A percentile compares a stretch with the other conserved stretches of the same genome.
Evolutionary conservation across 1,284 basidiomycete species (phyloP).

Genomic region (Athelia sp.): DNA sequence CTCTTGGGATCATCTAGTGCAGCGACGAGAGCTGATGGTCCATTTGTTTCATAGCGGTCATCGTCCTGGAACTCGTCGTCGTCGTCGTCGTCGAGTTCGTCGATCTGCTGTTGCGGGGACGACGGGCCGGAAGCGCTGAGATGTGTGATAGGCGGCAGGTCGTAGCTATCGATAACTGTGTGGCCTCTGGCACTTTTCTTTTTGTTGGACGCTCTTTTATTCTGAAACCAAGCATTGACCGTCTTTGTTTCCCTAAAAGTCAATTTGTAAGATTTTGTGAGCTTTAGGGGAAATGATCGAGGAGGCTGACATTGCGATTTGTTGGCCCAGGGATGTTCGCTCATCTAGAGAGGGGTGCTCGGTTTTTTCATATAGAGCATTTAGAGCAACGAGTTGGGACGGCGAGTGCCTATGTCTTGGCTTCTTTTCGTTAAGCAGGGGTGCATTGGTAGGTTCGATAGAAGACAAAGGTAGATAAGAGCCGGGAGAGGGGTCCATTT

Average conservation of each 20-base stretch:
- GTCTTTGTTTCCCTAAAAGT: conserved; percentile 69
- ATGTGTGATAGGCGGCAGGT: conserved; percentile 39
- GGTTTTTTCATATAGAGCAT: conserved; percentile 68
- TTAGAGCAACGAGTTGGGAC: conserved; percentile 64
- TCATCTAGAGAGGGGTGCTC: conserved; percentile 72
- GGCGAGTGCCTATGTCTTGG: conserved; percentile 72
- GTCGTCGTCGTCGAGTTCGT: conserved; percentile 31
- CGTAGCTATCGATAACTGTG: conserved; percentile 4
- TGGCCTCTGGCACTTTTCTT: conserved; percentile 51
- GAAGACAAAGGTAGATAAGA: conserved; percentile 20
- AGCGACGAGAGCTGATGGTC: background rate
- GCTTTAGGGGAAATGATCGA: conserved; percentile 12
- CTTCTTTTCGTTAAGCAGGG: conserved; percentile 48
- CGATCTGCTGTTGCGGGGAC: conserved; percentile 24
- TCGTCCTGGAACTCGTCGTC: conserved; percentile 3
- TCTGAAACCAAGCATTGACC: conserved; percentile 81
- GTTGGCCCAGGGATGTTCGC: conserved; percentile 59
- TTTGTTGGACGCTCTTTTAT: conserved; percentile 76
- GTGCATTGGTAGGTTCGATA: conserved; percentile 12
- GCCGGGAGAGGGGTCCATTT: conserved; percentile 28
- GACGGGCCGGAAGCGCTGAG: conserved; percentile 24
- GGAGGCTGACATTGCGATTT: conserved; percentile 63
- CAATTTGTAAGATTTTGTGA: conserved; percentile 16
- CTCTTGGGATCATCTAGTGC: conserved; percentile 13
- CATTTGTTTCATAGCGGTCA: background rate